phyloP scores from a whole-genome alignment of 148 eudicot genomes.

The Silene uniflora region DNA sequence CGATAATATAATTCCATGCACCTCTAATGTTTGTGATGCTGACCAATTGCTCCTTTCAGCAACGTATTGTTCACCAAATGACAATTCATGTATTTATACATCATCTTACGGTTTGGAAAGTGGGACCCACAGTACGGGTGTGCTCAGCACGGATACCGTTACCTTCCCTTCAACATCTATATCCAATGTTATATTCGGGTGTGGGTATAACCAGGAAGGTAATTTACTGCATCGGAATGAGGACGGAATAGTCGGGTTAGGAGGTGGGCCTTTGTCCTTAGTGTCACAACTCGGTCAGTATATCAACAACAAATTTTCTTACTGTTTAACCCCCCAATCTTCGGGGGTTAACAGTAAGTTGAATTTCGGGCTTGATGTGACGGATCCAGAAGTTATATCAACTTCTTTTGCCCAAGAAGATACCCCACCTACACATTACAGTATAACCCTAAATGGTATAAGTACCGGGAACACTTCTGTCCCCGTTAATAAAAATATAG shows the following conservation, averaged over 20 bases:
- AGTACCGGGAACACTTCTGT: constrained; percentile 18
- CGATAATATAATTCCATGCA: constrained; percentile 17
- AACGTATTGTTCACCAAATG: not conserved
- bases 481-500: not conserved
- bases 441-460: constrained; percentile 23
- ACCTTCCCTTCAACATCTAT: too few relatives aligned
- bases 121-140: constrained; percentile 2
- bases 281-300: constrained; percentile 28
- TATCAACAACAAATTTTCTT: constrained; percentile 32
- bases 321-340: constrained; percentile 25
- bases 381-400: constrained; percentile 15
- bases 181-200: too few relatives aligned
- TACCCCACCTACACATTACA: constrained; percentile 14
- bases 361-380: constrained; percentile 25
- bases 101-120: constrained; percentile 18
- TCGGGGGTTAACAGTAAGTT: too few relatives aligned
- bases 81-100: not conserved
- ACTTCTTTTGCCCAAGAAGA: constrained; percentile 18
- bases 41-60: not conserved
- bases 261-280: constrained; percentile 23
- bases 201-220: too few relatives aligned
- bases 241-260: too few relatives aligned
- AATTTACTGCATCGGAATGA: too few relatives aligned
- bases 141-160: constrained; percentile 12
- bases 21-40: constrained; percentile 7